phyloP scores from a whole-genome alignment of 2,329 filamentous ascomycete genomes.

The Xylariaceae sp. region DNA sequence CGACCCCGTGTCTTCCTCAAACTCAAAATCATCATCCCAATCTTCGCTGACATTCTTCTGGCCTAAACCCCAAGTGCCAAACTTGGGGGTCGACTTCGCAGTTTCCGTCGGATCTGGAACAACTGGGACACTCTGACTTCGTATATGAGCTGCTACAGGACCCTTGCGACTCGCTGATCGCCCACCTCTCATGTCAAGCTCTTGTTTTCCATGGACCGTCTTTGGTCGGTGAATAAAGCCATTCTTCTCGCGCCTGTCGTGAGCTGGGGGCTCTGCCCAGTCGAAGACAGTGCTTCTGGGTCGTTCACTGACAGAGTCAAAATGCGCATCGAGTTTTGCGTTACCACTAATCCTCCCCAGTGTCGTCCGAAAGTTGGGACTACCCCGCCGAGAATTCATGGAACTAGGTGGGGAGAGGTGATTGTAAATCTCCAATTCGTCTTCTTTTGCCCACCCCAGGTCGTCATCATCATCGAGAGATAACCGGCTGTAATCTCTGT shows the following conservation, averaged over 20 bases:
- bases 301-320: slow-evolving; percentile 51
- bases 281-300: slow-evolving; percentile 77
- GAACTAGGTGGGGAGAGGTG: slow-evolving; percentile 66
- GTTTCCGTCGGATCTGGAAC: slow-evolving; percentile 67
- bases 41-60: slow-evolving; percentile 83
- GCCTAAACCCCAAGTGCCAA: slow-evolving; percentile 82
- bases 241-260: slow-evolving; percentile 66
- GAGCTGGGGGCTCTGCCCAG: slow-evolving; percentile 72
- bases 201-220: slow-evolving; percentile 79
- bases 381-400: slow-evolving; percentile 59
- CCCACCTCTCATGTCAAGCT: slow-evolving; percentile 73
- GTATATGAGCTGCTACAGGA: slow-evolving; percentile 73
- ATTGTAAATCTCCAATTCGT: slow-evolving; percentile 60
- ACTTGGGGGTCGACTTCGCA: slow-evolving; percentile 69
- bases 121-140: slow-evolving; percentile 82
- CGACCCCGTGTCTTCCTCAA: slow-evolving; percentile 55
- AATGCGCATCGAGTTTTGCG: slow-evolving; percentile 46
- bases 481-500: slow-evolving; percentile 55
- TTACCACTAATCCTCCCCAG: slow-evolving; percentile 61
- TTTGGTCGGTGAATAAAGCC: slow-evolving; percentile 69
- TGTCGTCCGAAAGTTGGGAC: slow-evolving; percentile 61
- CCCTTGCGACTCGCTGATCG: slow-evolving; percentile 70
- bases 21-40: slow-evolving; percentile 91
- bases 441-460: slow-evolving; percentile 67
- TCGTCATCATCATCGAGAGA: slow-evolving; percentile 69